Base-by-base conservation (phyloP, 768 basidiomycete species). In the Roridomyces roridus region DNA sequence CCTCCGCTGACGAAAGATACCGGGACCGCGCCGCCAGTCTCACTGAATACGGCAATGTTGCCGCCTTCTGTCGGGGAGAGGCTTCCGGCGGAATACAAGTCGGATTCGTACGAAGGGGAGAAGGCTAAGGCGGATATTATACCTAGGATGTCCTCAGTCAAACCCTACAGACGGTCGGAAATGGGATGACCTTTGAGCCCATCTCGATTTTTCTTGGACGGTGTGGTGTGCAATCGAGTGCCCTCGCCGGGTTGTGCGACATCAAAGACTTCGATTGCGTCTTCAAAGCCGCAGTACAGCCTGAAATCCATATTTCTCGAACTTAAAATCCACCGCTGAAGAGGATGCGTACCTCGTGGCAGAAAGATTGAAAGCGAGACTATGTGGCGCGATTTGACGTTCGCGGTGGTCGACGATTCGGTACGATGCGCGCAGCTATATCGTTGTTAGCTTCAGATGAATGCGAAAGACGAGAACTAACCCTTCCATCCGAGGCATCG, bases 371-470 rank as follows among this genome's bases (percentile, higher is more conserved):
- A 97, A 98, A 0, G 88, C 80, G 55, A 98, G 77, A 62, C 85
- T 85, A 51, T 94, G 89, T 0, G 96, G 95, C 0, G 93, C 94
- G 36, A 97, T 78, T 50, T 92, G 86, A 28, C 95, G 83, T 73
- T 98, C 96, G n/a, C 90, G 79, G 65, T 98, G 96, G 70, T 98
- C 95, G 10, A 98, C 83, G 35, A 98, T 96, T 36, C 80, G 80
- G 70, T 98, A 98, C 1, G 93, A 95, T 0, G 95, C 96, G 17
- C 96, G 85, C 18, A 93, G 82, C 96, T 97, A 67, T 20, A 15
- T 29, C 15, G 1, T 8, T 52, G 8, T 24, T 8, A 17, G 5
- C 63, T 26, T 29, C 18, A 36, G 21, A 37, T 11, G 31, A 44
- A 20, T 35, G 21, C 23, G 29, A 28, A 34, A 10, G 14, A 28